Base-by-base conservation (phyloP, 2,329 filamentous ascomycete species). In the Ophidiomyces ophidiicola region DNA sequence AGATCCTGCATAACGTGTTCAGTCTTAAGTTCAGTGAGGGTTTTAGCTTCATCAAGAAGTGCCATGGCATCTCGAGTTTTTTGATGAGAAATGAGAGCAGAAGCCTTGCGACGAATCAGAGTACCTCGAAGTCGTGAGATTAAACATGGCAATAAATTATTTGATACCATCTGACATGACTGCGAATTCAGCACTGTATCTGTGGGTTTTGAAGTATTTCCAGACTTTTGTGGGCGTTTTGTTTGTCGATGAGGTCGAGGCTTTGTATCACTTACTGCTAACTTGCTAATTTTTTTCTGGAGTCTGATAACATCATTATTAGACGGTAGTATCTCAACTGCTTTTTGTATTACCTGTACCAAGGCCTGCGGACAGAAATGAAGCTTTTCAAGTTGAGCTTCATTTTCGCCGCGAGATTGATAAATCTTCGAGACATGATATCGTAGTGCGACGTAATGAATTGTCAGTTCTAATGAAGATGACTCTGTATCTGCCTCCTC, bases 1-100 rank as follows among this genome's bases (percentile, higher is more conserved):
- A 64, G 56, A 19, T 57, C 50, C 7, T 60, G 39, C 3, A 82
- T 71, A 32, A 80, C 75, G 39, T 76, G 76, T 14, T 81, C 82
- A 42, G 74, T 74, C 7, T 75, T 47, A 3, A 54, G 57, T 14
- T 50, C 49, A 0, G 57, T 48, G 36, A 54, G 54, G 31, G 55
- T 48, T 30, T 55, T 50, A 4, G 59, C 58, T 36, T 57, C 52
- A 12, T 51, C 45, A 3, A 86, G 63, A 12, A 73, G 61, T 1
- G 60, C 57, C 10, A 75, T 61, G 0, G 79, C 80, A 5, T 71
- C 66, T 0, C 69, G 58, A 64, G 76, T 82, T 28, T 66, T 59
- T n/a, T 60, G 61, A 21, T 59, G 53, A 6, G 59, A 53, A 10
- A 67, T 57, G n/a, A 68, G 48, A 45, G 31, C 32, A 18, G 15